Conservation (phyloP, 805 yeast species). For the Saccharomycopsis javanensis region DNA sequence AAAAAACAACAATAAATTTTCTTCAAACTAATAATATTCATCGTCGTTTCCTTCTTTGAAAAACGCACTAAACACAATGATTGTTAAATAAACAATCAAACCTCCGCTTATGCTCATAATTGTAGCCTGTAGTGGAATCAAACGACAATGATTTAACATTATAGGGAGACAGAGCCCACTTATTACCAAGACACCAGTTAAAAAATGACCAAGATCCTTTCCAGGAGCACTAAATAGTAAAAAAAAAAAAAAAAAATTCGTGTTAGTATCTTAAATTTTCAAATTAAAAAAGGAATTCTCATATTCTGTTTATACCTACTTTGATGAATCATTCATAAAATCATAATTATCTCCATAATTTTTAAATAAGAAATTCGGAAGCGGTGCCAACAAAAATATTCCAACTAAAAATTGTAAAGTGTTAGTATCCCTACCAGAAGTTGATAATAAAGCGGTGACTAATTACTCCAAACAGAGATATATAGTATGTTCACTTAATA, state of each 20-base stretch:
- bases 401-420: constrained; percentile 29
- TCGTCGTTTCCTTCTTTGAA: constrained; percentile 43
- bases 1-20: not conserved
- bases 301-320: constrained; percentile 22
- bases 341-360: constrained; percentile 38
- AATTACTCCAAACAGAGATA: no score
- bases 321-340: constrained; percentile 49
- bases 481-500: not conserved
- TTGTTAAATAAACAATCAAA: constrained; percentile 69
- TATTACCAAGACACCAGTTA: constrained; percentile 66
- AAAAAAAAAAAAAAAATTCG: constrained; percentile 22
- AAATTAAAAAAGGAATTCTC: not conserved
- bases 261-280: not conserved
- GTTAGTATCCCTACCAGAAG: no score
- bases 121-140: constrained; percentile 63
- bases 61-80: constrained; percentile 70
- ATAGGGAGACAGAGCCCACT: constrained; percentile 72
- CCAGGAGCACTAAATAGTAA: constrained; percentile 32
- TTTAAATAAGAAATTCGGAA: constrained; percentile 56
- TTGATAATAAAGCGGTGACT: no score
- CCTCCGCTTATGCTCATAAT: constrained; percentile 79
- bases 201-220: constrained; percentile 71
- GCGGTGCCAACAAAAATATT: constrained; percentile 58
- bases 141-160: constrained; percentile 62
- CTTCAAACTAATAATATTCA: constrained; percentile 19